A percentile compares a stretch with the other conserved stretches of the same genome.
Conservation (phyloP, 208 protist genomes). For the Trypanosomatidae sp. region DNA sequence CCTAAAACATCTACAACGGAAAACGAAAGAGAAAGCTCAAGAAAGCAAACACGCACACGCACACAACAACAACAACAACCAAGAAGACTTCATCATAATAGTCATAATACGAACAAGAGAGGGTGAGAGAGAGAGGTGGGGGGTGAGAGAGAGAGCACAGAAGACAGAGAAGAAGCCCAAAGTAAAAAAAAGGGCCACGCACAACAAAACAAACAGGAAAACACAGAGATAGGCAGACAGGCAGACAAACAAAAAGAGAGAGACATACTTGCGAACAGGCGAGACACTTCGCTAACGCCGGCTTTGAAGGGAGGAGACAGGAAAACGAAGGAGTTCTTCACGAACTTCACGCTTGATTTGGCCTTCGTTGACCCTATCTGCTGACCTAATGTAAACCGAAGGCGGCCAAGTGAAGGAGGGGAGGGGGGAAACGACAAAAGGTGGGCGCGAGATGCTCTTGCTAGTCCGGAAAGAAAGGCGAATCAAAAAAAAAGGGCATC, state of each 20-base stretch:
- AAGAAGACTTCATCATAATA: constrained; percentile 10
- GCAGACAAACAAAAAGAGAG: not conserved
- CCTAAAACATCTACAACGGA: not conserved
- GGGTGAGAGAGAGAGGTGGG: constrained; percentile 16
- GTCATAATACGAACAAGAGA: constrained; percentile 10
- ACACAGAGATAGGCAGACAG: not conserved
- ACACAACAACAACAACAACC: not conserved
- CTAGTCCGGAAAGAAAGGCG: not conserved
- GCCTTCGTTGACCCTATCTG: not conserved
- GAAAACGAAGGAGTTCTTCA: not conserved
- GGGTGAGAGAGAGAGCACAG: not conserved
- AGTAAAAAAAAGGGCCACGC: not conserved
- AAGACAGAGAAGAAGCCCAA: not conserved
- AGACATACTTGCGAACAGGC: not conserved
- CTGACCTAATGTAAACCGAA: not conserved
- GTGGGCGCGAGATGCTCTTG: not conserved
- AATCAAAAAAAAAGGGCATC: not conserved
- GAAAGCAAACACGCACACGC: not conserved
- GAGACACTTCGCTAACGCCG: not conserved
- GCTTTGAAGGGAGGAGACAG: not conserved
- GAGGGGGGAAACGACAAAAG: not conserved
- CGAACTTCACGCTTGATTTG: not conserved
- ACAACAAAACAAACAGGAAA: not conserved
- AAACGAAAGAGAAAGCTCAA: constrained; percentile 4
- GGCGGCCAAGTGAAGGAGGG: not conserved